These are phyloP conservation scores for Aspergillus sp. DNA, from an alignment of 2,329 filamentous ascomycete species.

Conservation along the genomic window DNA sequence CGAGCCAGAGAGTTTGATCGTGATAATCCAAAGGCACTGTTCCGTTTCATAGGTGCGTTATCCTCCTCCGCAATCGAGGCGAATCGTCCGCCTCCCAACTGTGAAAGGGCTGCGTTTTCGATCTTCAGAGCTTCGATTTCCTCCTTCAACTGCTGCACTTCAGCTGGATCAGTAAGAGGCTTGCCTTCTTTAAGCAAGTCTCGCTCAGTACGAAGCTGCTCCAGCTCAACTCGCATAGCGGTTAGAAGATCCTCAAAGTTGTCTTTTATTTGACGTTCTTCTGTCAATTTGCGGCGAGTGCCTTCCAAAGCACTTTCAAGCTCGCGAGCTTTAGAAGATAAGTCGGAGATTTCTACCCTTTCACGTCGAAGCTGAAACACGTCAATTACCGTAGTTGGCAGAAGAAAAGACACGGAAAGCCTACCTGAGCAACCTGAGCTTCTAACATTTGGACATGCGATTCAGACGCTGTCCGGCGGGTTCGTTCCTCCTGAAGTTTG, in stretches of 20 bases:
- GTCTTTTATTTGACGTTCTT: conserved; percentile 83
- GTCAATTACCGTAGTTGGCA: conserved; percentile 15
- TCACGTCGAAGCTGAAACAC: conserved; percentile 44
- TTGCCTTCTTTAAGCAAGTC: conserved; percentile 78
- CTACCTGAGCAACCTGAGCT: conserved; percentile 68
- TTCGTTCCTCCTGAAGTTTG: conserved; percentile 84
- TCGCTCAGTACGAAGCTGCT: conserved; percentile 79
- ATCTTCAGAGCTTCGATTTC: conserved; percentile 69
- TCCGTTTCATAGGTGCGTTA: conserved; percentile 39
- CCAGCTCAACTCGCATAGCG: conserved; percentile 78
- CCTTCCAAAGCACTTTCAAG: conserved; percentile 81
- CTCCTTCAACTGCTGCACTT: conserved; percentile 75
- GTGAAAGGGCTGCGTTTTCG: conserved; percentile 47
- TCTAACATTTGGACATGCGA: conserved; percentile 80
- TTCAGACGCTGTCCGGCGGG: conserved; percentile 73
- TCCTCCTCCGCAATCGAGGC: conserved; percentile 62
- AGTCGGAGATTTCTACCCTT: conserved; percentile 52
- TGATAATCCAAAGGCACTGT: conserved; percentile 55
- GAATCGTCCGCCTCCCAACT: conserved; percentile 52
- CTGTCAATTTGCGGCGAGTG: conserved; percentile 73
- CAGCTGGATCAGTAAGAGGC: conserved; percentile 64
- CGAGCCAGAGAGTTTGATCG: conserved; percentile 69
- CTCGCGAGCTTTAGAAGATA: conserved; percentile 66
- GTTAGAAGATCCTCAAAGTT: conserved; percentile 91
- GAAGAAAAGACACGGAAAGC: conserved; percentile 20